phyloP scores from a whole-genome alignment of 495 filamentous ascomycete genomes.

The Xylaria castorea region DNA sequence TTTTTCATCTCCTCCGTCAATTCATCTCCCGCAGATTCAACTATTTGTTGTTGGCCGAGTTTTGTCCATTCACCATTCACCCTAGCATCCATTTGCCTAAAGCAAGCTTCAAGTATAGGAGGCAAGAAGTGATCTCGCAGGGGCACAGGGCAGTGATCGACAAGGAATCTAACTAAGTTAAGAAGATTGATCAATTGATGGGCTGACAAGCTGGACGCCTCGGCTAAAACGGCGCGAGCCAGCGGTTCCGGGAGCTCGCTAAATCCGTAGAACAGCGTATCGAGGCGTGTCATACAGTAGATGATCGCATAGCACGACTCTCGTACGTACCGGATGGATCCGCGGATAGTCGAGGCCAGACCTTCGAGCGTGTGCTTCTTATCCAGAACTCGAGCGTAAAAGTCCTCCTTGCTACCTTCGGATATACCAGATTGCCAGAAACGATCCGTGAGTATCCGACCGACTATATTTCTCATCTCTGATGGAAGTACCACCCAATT shows the following conservation, averaged over 20 bases:
- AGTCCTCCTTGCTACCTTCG: slow-evolving; percentile 90
- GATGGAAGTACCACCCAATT: slow-evolving; percentile 83
- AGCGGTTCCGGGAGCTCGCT: slow-evolving; percentile 82
- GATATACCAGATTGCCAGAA: slow-evolving; percentile 99
- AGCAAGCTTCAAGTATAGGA: slow-evolving; percentile 80
- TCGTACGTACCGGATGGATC: slow-evolving; percentile 83
- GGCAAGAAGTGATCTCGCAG: slow-evolving; percentile 83
- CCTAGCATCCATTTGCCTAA: slow-evolving; percentile 84
- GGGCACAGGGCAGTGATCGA: slow-evolving; percentile 86
- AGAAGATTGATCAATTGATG: slow-evolving; percentile 92
- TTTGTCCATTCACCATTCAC: slow-evolving; percentile 86
- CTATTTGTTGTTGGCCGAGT: slow-evolving; percentile 61
- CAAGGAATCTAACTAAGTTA: slow-evolving; percentile 82
- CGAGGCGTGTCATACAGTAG: slow-evolving; percentile 88
- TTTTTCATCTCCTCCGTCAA: slow-evolving; percentile 97
- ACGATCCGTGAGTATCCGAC: slow-evolving; percentile 86
- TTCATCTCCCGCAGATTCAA: slow-evolving; percentile 65
- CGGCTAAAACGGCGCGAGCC: slow-evolving; percentile 80
- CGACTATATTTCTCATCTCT: slow-evolving; percentile 79
- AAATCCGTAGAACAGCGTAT: slow-evolving; percentile 88
- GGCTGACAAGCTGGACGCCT: slow-evolving; percentile 83
- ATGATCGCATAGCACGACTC: slow-evolving; percentile 94
- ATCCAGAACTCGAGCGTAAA: slow-evolving; percentile 87
- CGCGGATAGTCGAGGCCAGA: slow-evolving; percentile 89
- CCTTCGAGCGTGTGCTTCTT: slow-evolving; percentile 92